Evolutionary conservation across 768 basidiomycete genomes (phyloP).

Genomic region (Lepiota brunneoincarnata): DNA sequence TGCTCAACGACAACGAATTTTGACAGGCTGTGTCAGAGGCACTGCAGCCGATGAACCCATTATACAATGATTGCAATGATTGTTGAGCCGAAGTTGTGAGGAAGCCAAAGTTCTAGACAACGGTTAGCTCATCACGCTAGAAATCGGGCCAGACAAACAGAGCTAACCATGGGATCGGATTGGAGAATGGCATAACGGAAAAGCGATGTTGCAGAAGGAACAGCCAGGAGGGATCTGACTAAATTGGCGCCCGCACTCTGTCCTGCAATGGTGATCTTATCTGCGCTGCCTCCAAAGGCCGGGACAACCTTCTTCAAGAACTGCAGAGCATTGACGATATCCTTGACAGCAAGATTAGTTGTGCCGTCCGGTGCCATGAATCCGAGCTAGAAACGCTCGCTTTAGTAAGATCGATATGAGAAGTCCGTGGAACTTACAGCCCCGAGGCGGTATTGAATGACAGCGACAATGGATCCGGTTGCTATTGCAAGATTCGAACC

Average conservation of each 20-base stretch:
- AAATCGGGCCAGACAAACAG: background rate
- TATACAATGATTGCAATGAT: slow-evolving; percentile 52
- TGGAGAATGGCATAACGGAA: slow-evolving; percentile 82
- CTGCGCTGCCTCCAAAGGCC: slow-evolving; percentile 63
- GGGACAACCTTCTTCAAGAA: slow-evolving; percentile 59
- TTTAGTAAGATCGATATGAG: slow-evolving; percentile 3
- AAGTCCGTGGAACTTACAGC: slow-evolving; percentile 42
- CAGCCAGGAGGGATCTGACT: slow-evolving; percentile 73
- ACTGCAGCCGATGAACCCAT: slow-evolving; percentile 42
- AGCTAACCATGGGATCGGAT: slow-evolving; percentile 80
- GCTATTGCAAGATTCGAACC: slow-evolving; percentile 71
- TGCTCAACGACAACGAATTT: slow-evolving; percentile 41
- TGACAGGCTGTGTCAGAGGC: slow-evolving; percentile 48
- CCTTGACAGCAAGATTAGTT: slow-evolving; percentile 71
- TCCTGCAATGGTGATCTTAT: slow-evolving; percentile 73
- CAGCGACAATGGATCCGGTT: slow-evolving; percentile 74
- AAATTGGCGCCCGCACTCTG: slow-evolving; percentile 81
- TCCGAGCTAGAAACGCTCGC: slow-evolving; percentile 49
- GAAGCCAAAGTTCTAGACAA: slow-evolving; percentile 67
- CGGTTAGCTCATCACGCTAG: slow-evolving; percentile 1
- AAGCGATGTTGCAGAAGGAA: slow-evolving; percentile 64
- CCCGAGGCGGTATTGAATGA: slow-evolving; percentile 84
- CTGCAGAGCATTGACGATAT: slow-evolving; percentile 61
- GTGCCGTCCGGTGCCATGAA: slow-evolving; percentile 69
- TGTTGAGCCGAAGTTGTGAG: slow-evolving; percentile 51